These are phyloP conservation scores for Knufia fluminis DNA, from an alignment of 2,329 filamentous ascomycete genomes.

Conservation along the genomic window DNA sequence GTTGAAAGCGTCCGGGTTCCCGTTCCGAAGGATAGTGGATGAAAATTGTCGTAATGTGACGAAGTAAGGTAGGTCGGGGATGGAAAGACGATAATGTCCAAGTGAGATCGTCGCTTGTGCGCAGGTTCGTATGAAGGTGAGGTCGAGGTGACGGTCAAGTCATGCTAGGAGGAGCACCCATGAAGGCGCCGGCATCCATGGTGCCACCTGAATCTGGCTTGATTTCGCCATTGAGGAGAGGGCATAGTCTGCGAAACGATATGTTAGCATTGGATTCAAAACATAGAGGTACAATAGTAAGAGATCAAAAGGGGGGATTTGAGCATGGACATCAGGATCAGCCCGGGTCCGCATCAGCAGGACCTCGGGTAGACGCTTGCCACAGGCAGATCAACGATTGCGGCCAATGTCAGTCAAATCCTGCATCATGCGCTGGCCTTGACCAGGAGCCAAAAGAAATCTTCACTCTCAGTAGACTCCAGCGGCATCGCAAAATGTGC, in stretches of 20 bases:
- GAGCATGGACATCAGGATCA: background rate
- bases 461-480: background rate
- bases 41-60: too few species aligned
- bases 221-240: constrained; percentile 75
- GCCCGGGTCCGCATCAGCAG: constrained; percentile 13
- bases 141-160: background rate
- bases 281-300: constrained; percentile 10
- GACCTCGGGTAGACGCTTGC: constrained; percentile 13
- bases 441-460: background rate
- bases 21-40: too few species aligned
- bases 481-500: background rate
- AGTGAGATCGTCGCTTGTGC: background rate
- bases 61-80: background rate
- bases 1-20: too few species aligned
- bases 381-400: constrained; percentile 11
- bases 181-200: constrained; percentile 39
- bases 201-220: constrained; percentile 41
- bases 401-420: background rate
- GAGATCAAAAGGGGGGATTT: constrained; percentile 10
- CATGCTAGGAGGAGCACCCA: constrained; percentile 32
- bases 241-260: constrained; percentile 55
- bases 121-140: background rate
- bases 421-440: background rate
- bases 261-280: constrained; percentile 21
- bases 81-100: background rate